Evolutionary conservation across 2,329 filamentous ascomycete species (phyloP), one percentile per base, ranked within the genome.

Genomic region (Cryphonectria nitschkei): DNA sequence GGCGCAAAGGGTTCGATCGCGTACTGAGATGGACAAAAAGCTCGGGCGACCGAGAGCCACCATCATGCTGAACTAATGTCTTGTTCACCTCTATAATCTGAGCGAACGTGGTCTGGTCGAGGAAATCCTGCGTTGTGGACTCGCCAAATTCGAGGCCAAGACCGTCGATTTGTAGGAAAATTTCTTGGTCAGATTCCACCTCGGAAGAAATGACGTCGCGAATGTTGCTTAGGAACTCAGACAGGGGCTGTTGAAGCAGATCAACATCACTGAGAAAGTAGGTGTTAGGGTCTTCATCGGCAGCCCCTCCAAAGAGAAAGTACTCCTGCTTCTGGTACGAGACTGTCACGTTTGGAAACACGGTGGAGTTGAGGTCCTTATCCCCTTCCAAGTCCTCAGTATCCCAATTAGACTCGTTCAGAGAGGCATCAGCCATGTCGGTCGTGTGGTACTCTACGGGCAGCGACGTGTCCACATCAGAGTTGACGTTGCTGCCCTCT

Each of bases 71-170:
- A 37, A 72, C 62, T 26, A 73, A 70, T 50, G 39, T 63, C 32
- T 68, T 66, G 56, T 72, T 65, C 46, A 73, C 50, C 46, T 73
- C 68, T 60, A 73, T 61, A 19, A 73, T 62, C 22, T 72, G 68
- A 32, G 65, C 67, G 46, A 73, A 72, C 22, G 72, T 72, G 2
- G 70, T 68, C 1, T 46, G 39, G 16, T 73, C 70, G n/a, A 73
- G 68, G 34, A 73, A 73, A 6, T 67, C 70, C 9, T 43, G 56
- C 37, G 72, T 68, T 46, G 72, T 73, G 32, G 72, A 62, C 56
- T 87, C 85, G 29, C 84, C 79, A 76, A 87, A 86, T 76, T 87
- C 85, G 43, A 88, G 79, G 11, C 84, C 84, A 56, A 88, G 81
- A 71, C 86, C 83, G 39, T 87, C 84, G 63, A 87, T 78, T 71